A percentile compares a stretch with the other conserved stretches of the same genome.
phyloP scores from a whole-genome alignment of 371 early-diverging fungal genomes.

The Mucor mucedo region DNA sequence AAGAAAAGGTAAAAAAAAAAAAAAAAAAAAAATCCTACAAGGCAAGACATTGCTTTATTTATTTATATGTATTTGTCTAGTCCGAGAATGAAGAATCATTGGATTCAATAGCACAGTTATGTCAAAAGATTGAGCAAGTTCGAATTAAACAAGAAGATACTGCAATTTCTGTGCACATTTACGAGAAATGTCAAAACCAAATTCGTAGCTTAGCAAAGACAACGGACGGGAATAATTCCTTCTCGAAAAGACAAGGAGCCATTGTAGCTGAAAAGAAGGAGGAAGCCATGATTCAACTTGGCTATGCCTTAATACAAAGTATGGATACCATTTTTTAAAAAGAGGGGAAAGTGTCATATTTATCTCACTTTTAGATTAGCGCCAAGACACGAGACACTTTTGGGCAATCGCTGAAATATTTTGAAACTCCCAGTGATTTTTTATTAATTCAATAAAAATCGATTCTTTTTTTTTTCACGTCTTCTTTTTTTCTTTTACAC shows the following conservation, averaged over 20 bases:
- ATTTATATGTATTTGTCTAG: not conserved
- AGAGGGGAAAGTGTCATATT: not conserved
- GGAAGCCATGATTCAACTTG: constrained; percentile 41
- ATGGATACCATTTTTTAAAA: constrained; percentile 18
- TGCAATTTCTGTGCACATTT: constrained; percentile 24
- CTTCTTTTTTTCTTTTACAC: not conserved
- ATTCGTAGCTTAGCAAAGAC: constrained; percentile 30
- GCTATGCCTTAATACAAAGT: constrained; percentile 31
- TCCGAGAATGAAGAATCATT: not conserved
- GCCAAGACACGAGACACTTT: constrained; percentile 4
- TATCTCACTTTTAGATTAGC: constrained; percentile 6
- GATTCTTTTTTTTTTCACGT: not conserved
- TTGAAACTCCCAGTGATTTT: constrained; percentile 9
- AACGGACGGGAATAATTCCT: constrained; percentile 16
- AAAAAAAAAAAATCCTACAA: not conserved
- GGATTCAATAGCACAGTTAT: constrained; percentile 25
- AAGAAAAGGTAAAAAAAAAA: constrained; percentile 3
- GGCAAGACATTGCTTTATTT: too few relatives aligned
- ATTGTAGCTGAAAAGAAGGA: constrained; percentile 26
- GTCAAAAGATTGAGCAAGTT: constrained; percentile 35
- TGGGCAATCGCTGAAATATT: constrained; percentile 15
- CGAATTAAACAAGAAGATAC: constrained; percentile 25
- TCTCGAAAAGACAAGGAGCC: constrained; percentile 32
- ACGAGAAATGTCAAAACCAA: constrained; percentile 37
- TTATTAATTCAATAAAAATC: not conserved